Percentiles rank a stretch among this genome's conserved stretches.
phyloP scores from a whole-genome alignment of 345 rosid species.

The Brassica cretica region DNA sequence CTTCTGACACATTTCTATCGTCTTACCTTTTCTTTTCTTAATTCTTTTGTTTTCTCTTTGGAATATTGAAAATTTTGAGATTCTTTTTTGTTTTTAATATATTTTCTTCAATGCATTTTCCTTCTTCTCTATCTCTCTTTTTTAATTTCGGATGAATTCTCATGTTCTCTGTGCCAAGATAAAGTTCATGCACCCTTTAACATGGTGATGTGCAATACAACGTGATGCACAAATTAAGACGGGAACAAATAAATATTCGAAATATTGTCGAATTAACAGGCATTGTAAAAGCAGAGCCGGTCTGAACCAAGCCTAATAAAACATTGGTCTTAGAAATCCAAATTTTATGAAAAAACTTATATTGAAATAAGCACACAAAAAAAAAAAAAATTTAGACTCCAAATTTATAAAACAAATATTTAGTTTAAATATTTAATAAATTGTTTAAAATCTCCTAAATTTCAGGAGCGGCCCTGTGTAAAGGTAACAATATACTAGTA shows the following conservation, averaged over 20 bases:
- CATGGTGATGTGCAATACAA: not conserved
- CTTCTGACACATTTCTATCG: conserved; percentile 66
- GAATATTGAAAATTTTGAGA: not conserved
- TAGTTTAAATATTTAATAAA: no score
- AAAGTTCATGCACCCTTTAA: conserved; percentile 36
- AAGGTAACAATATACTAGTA: not conserved
- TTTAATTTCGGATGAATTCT: conserved; percentile 55
- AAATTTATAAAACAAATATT: no score
- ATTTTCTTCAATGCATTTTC: conserved; percentile 29
- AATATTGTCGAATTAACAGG: not conserved
- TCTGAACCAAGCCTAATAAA: no score
- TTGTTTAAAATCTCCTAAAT: no score
- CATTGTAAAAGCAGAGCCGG: no score
- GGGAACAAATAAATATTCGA: not conserved
- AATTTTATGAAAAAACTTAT: no score
- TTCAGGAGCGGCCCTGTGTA: not conserved
- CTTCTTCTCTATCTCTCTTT: conserved; percentile 14
- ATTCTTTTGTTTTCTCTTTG: conserved; percentile 10
- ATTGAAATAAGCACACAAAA: no score
- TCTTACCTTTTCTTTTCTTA: conserved; percentile 16
- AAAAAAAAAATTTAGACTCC: no score
- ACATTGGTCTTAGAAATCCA: no score
- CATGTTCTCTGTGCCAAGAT: conserved; percentile 64
- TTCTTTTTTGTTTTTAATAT: conserved; percentile 19
- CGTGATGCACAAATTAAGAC: not conserved